Evolutionary conservation across 2,329 filamentous ascomycete genomes (phyloP), one percentile per base, ranked within the genome.

Genomic region (Calonectria pauciramosa): DNA sequence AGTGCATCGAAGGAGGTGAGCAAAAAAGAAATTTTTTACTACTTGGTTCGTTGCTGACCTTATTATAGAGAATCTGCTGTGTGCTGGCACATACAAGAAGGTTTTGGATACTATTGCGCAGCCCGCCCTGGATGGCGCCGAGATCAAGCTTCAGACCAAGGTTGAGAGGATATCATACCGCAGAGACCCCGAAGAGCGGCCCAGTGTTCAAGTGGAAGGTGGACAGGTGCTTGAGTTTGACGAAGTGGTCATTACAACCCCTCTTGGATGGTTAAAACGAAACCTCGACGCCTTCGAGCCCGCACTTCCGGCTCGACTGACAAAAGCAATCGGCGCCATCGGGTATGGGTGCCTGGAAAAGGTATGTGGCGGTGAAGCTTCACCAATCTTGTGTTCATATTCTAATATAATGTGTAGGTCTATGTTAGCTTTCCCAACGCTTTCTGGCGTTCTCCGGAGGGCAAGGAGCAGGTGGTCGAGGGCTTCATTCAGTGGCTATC

Each of bases 401-500:
- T 51, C 64, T 78, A 18, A 79, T 47, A 20, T 8, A 16, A 8
- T 59, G 30, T 26, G 8, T 68, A 87, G 88, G 87, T 91, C 2
- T 92, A 91, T 82, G 89, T 95, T 52, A 94, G 90, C 47, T 98
- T 98, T 79, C 92, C 94, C 0, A 87, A 85, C 14, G 92, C 95
- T 0, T 98, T 96, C 83, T 98, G 96, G 95, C 85, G 87, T 2
- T 80, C 80, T 0, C 78, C 83, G 0, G 86, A 91, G 47, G 80
- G 81, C 0, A 77, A 84, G 36, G 83, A 84, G 14, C 82, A 86
- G 41, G 85, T 86, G 59, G 87, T 91, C 44, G 89, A 93, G 6
- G 92, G 93, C 30, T 96, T 96, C 84, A 92, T 92, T 54, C 93
- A 95, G 81, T 97, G 95, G 90, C 89, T 96, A 44, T 86, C 91